Evolutionary conservation across 306 rosid species (phyloP).

Genomic region (Prinsepia uniflora): DNA sequence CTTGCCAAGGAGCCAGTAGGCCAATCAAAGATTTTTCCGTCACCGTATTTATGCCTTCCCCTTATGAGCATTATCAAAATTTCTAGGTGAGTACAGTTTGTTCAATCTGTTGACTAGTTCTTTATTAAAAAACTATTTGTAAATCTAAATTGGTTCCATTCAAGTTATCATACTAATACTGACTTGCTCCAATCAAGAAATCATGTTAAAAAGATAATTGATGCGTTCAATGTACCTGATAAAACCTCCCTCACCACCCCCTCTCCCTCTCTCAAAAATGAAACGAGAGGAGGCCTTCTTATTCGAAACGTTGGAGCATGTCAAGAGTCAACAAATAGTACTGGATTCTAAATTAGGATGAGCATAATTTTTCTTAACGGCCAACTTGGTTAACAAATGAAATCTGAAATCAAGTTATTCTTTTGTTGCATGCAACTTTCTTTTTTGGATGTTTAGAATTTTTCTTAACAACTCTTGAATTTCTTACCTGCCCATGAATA

Average conservation of each 20-base stretch:
- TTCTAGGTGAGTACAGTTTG: conserved; percentile 57
- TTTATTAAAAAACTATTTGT: background rate
- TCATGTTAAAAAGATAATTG: background rate
- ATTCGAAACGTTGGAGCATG: background rate
- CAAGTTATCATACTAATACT: background rate
- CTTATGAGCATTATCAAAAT: conserved; percentile 85
- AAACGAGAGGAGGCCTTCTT: background rate
- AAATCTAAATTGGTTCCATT: background rate
- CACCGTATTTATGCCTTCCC: conserved; percentile 80
- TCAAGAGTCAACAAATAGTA: background rate
- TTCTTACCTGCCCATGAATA: background rate
- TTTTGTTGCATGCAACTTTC: background rate
- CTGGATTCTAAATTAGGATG: background rate
- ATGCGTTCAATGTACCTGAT: background rate
- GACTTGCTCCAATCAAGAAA: background rate
- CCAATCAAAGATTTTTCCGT: conserved; percentile 48
- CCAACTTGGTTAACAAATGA: background rate
- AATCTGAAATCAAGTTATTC: background rate
- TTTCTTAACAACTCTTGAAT: background rate
- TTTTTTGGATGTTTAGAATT: background rate
- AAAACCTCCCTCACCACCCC: background rate
- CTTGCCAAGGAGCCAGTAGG: conserved; percentile 51
- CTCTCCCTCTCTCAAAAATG: background rate
- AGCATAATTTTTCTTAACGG: too few relatives aligned
- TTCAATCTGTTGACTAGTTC: background rate